Base-by-base conservation (phyloP, 2,329 filamentous ascomycete species). In the Sclerotiophoma versabilis region DNA sequence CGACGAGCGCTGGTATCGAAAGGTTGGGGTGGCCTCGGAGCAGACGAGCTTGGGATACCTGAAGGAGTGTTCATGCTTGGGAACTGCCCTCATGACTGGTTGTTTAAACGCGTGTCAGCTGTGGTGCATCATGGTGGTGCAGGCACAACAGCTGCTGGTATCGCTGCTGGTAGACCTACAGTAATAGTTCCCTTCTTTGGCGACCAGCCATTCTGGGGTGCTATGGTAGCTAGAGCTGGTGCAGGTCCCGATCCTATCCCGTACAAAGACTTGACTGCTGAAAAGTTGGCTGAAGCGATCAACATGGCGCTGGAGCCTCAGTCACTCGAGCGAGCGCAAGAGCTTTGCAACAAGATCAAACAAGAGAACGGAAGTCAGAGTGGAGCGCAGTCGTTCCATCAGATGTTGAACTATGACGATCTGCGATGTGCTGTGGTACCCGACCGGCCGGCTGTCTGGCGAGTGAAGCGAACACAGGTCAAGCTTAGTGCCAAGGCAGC, bases 101-200 rank as follows among this genome's bases (percentile, higher is more conserved):
- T 96, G 0, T 96, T 96, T 74, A 82, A 91, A 59, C 87, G 83
- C 30, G 91, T 96, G 1, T 89, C 90, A 0, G 88, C 86, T 36
- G 92, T 96, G 1, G 89, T 95, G 5, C 92, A 96, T 68, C 92
- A 96, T 59, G 92, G 92, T 19, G 92, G 92, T 53, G 92, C 92
- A 8, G 92, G 92, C 15, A 96, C 92, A 2, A 96, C 91, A 1
- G 91, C 92, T 1, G 90, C 91, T 0, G 92, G 92, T n/a, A 90
- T 96, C 57, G 84, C 88, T 15, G 84, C 87, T 1, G 92, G 91
- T 20, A 87, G 87, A 48, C 92, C 92, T 2, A 96, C 92, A 0
- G 84, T 95, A 2, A 83, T 96, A 2, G 87, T 96, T 0, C 92
- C 92, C 0, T 96, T 96, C 77, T 96, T 77, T 41, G 75, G 75